Evolutionary conservation across 2,329 filamentous ascomycete species (phyloP), one percentile per base, ranked within the genome.

Genomic region (Ophiostoma montium): DNA sequence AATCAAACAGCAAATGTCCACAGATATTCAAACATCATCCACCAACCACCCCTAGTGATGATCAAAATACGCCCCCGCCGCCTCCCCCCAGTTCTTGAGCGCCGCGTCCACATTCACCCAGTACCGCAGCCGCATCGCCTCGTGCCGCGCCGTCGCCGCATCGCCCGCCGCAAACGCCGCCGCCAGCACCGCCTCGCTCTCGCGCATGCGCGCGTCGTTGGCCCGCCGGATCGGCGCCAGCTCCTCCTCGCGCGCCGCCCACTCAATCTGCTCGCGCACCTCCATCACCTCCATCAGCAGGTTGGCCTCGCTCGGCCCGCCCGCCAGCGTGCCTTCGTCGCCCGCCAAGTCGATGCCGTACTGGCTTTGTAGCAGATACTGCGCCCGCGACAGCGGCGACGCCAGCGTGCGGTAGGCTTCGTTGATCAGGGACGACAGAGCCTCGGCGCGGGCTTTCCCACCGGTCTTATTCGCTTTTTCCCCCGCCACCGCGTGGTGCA

Each of bases 101-200:
- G 80, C 84, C 64, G 94, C 84, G 54, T 79, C 75, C 53, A 96
- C 82, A 65, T 89, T 95, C 50, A 84, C 75, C 90, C 90, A 95
- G 69, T 95, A 96, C 63, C 87, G 72, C 67, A 95, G 65, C 63
- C 76, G 72, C 2, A 95, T 79, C 42, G 82, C 80, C 72, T 94
- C 86, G 53, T 62, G 65, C 65, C 75, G 80, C 15, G 88, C 90
- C 9, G 54, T 65, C 36, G 80, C 72, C 60, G 90, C 77, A 45
- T 82, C 84, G 9, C 63, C 58, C 53, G 67, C 49, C 5, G 52
- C 70, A 61, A 96, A 90, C 1, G 80, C 77, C 49, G 63, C 58
- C 43, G 75, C 84, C 21, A 96, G 59, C 1, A 65, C 62, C 46
- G 64, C 65, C 60, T 89, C 82, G 58, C 82, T 83, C 54, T 66